phyloP scores from a whole-genome alignment of 768 basidiomycete species.

The Holtermanniella nyarrowii region DNA sequence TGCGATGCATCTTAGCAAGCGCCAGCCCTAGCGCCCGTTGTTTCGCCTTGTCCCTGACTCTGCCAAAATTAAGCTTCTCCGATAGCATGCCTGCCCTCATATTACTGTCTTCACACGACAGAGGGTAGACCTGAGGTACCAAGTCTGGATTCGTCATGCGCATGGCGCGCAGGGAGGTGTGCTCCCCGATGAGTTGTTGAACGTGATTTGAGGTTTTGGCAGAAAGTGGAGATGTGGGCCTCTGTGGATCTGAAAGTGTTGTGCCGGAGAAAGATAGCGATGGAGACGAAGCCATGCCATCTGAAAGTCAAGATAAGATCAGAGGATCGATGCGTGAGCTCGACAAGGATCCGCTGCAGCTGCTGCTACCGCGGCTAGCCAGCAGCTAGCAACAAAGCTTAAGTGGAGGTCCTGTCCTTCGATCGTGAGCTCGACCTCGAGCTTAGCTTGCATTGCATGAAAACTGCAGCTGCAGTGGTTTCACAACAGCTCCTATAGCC shows the following conservation, averaged over 20 bases:
- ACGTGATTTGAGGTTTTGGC: background rate
- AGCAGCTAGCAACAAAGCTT: too few relatives aligned
- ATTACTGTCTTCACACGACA: background rate
- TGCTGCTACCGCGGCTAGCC: too few relatives aligned
- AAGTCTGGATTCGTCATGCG: background rate
- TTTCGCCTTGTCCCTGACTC: background rate
- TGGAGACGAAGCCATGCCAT: background rate
- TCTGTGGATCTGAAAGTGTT: background rate
- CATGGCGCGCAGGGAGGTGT: conserved; percentile 1
- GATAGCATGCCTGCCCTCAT: conserved; percentile 20
- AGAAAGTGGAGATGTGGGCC: background rate
- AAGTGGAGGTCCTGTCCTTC: background rate
- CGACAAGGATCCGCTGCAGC: too few relatives aligned
- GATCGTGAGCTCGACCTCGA: too few relatives aligned
- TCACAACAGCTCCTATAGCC: too few relatives aligned
- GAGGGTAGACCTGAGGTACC: conserved; percentile 1
- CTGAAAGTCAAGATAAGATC: background rate
- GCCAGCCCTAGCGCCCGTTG: conserved; percentile 23
- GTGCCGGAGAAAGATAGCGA: background rate
- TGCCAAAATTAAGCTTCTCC: conserved; percentile 21
- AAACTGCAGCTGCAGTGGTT: too few relatives aligned
- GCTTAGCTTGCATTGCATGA: too few relatives aligned
- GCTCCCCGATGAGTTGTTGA: conserved; percentile 4
- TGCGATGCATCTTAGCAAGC: conserved; percentile 28
- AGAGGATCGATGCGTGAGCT: background rate